A percentile compares a stretch with the other conserved stretches of the same genome.
Evolutionary conservation across 2,329 filamentous ascomycete species (phyloP).

Genomic region (Penicillium nordicum): DNA sequence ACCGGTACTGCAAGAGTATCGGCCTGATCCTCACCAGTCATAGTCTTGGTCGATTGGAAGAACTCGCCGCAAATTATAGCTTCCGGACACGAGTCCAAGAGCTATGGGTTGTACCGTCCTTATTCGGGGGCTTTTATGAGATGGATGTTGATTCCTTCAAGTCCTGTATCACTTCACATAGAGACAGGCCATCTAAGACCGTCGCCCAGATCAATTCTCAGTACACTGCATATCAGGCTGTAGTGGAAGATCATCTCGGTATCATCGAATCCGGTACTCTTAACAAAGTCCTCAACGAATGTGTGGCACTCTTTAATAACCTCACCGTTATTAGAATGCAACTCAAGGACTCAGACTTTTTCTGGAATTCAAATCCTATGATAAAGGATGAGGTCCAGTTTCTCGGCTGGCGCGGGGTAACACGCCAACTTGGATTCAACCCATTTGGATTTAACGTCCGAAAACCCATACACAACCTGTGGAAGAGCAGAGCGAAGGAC

Average conservation of each 20-base stretch:
- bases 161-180: background rate
- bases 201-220: background rate
- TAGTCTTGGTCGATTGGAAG: background rate
- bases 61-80: background rate
- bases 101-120: background rate
- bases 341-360: background rate
- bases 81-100: background rate
- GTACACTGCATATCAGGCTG: background rate
- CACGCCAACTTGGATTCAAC: background rate
- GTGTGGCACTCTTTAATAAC: background rate
- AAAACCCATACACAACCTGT: background rate
- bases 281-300: background rate
- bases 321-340: background rate
- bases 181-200: background rate
- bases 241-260: background rate
- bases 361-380: background rate
- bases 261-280: background rate
- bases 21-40: background rate
- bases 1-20: background rate
- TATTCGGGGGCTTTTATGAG: background rate
- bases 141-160: background rate
- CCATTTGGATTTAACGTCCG: background rate
- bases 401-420: background rate
- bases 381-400: background rate
- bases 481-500: background rate